phyloP scores from a whole-genome alignment of 2,329 filamentous ascomycete genomes.

The Dactylella cylindrospora region DNA sequence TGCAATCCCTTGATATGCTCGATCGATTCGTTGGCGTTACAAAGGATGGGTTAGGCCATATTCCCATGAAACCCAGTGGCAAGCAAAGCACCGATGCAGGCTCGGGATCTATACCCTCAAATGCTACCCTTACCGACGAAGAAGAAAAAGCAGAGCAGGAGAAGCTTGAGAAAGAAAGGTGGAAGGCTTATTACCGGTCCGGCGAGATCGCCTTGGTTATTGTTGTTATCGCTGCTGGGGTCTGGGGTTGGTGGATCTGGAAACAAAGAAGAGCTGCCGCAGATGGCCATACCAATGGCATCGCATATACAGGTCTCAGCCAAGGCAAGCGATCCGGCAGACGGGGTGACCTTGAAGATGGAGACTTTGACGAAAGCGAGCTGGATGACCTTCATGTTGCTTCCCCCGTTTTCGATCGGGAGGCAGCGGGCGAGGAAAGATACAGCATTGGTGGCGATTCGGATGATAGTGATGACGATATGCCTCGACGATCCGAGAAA shows the following conservation, averaged over 20 bases:
- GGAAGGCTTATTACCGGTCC: conserved; percentile 83
- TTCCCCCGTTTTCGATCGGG: conserved; percentile 54
- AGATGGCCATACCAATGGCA: conserved; percentile 50
- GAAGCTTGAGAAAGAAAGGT: conserved; percentile 79
- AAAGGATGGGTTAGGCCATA: conserved; percentile 81
- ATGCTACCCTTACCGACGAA: conserved; percentile 65
- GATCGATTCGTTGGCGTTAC: conserved; percentile 95
- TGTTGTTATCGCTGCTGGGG: conserved; percentile 69
- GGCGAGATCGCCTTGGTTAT: conserved; percentile 83
- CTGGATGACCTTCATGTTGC: conserved; percentile 63
- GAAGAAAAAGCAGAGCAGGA: conserved; percentile 63
- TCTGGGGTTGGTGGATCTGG: conserved; percentile 75
- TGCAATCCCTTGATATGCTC: conserved; percentile 89
- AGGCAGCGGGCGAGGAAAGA: conserved; percentile 54
- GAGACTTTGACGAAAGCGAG: conserved; percentile 67
- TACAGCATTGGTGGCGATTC: conserved; percentile 64
- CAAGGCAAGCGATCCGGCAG: conserved; percentile 57
- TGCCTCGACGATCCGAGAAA: conserved; percentile 29
- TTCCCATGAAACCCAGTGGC: conserved; percentile 62
- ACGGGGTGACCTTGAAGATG: conserved; percentile 60
- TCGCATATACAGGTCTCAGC: conserved; percentile 50
- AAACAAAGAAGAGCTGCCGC: conserved; percentile 61
- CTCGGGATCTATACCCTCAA: conserved; percentile 75
- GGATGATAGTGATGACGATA: conserved; percentile 53
- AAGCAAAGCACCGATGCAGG: conserved; percentile 71